Evolutionary conservation across 1,284 basidiomycete genomes (phyloP).

Genomic region (Leccinum ponderosum): DNA sequence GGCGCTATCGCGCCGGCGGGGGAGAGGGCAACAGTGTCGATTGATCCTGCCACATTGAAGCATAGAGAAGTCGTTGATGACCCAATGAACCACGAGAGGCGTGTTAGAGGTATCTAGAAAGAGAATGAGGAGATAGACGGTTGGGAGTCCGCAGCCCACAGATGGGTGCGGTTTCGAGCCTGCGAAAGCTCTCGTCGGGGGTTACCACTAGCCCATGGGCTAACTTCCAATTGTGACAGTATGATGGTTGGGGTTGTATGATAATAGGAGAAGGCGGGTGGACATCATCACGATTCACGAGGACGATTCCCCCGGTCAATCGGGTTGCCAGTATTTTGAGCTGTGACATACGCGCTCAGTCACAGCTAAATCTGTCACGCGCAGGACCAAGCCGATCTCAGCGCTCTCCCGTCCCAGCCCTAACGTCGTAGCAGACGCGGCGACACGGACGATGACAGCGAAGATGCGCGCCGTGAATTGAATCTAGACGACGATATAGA

Average conservation of each 20-base stretch:
- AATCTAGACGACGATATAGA: constrained; percentile 27
- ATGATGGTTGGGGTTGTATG: too few species aligned
- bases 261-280: too few species aligned
- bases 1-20: constrained; percentile 29
- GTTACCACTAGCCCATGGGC: too few species aligned
- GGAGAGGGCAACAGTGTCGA: constrained; percentile 21
- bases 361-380: constrained; percentile 3
- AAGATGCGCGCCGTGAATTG: constrained; percentile 22
- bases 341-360: constrained; percentile 1
- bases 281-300: too few species aligned
- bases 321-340: too few species aligned
- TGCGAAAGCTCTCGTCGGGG: too few species aligned
- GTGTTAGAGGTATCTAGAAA: too few species aligned
- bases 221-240: too few species aligned
- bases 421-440: constrained; percentile 17
- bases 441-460: constrained; percentile 24
- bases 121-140: background rate
- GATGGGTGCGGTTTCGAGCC: too few species aligned
- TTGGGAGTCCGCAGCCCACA: too few species aligned
- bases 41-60: constrained; percentile 24
- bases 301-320: too few species aligned
- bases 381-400: constrained; percentile 17
- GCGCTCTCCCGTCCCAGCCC: constrained; percentile 37
- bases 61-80: constrained; percentile 26
- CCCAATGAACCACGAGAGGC: constrained; percentile 29